These are phyloP conservation scores for Myriosclerotinia scirpicola DNA, from an alignment of 2,329 filamentous ascomycete species.

Conservation along the genomic window DNA sequence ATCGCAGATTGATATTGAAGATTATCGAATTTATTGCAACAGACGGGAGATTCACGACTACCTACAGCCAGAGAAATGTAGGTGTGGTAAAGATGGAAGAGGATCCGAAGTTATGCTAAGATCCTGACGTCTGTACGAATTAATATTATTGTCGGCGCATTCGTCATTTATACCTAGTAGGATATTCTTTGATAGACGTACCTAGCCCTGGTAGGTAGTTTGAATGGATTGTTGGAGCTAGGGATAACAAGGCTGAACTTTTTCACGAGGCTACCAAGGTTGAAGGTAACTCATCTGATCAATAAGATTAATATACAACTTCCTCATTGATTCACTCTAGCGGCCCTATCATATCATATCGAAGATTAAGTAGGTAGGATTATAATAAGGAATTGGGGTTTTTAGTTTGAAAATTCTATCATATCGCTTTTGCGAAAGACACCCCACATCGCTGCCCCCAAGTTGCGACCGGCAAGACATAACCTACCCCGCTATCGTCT, in stretches of 20 bases:
- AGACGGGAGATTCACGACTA: too few species aligned
- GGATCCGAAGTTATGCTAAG: background rate
- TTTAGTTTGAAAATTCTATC: background rate
- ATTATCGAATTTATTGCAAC: background rate
- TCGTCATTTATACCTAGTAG: background rate
- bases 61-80: background rate
- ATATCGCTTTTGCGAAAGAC: background rate
- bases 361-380: background rate
- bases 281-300: too few species aligned
- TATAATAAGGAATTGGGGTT: accelerated
- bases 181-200: constrained; percentile 11
- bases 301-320: too few species aligned
- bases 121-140: constrained; percentile 2
- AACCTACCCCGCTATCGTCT: constrained; percentile 13
- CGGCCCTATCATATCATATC: background rate
- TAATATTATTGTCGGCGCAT: constrained; percentile 12
- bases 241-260: constrained; percentile 9
- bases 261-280: background rate
- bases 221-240: constrained; percentile 5
- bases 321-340: too few species aligned
- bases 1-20: background rate
- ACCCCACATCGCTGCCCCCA: constrained; percentile 5
- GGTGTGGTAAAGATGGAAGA: background rate
- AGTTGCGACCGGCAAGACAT: background rate
- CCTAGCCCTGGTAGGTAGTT: background rate